Base-by-base conservation (phyloP, 805 yeast genomes). In the Barnettozyma californica region DNA sequence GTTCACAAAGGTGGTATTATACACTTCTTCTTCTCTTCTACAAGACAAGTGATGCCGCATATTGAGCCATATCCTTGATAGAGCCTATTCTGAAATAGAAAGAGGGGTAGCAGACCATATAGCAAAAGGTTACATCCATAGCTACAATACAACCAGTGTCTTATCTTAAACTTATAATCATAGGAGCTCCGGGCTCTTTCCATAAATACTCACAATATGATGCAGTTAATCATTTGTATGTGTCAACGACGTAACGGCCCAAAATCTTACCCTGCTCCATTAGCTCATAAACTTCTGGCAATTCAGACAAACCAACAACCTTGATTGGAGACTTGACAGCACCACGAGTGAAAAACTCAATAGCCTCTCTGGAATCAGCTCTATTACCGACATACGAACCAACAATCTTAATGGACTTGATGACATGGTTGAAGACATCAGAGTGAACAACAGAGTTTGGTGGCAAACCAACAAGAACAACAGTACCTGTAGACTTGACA, bases 381-480 rank as follows among this genome's bases (percentile, higher is more conserved):
- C 94, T 82, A 79, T 85, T 86, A 58, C 95, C 95, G 53, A 87
- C 95, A 63, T 84, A 84, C 41, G 95, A 85, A 56, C 94, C 95
- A 63, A 74, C 78, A 63, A 87, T 82, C 62, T 73, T 72, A 66
- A 84, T 72, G 41, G 87, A 78, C 68, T 77, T 84, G 59, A 83
- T 80, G 51, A 87, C 94, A 40, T 84, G 80, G 56, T 70, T 70
- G 71, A 86, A 83, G 43, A 87, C 87, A 45, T 79, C 76, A 36
- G 88, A 79, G 53, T 75, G 72, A 58, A 80, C 78, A 66, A 78
- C 77, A 51, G 92, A 90, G 56, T 81, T 81, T 26, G 88, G 86
- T 58, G 95, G 95, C 57, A 88, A 71, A 55, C 89, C 89, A 56
- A 84, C 87, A 53, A 75, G 71, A 44, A 77, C 84, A 64, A 83